Conservation (phyloP, 371 early-diverging fungal genomes). For the Capillidium rhysosporum region DNA sequence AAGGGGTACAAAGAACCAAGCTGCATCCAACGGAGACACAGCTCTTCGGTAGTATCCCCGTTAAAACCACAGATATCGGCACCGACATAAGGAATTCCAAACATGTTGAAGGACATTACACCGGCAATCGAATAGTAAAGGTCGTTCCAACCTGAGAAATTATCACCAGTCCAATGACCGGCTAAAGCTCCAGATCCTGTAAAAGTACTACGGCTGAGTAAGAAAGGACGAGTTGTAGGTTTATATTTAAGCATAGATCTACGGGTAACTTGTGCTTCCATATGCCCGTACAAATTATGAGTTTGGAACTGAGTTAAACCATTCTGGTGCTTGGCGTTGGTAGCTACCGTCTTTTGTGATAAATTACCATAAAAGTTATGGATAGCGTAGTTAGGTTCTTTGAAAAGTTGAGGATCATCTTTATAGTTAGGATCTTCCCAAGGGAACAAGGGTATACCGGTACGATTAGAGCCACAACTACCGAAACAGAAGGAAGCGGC, state of each 20-base stretch:
- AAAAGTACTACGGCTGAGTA: conserved; percentile 45
- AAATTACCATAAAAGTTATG: conserved; percentile 22
- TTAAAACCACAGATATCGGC: conserved; percentile 48
- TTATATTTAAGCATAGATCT: conserved; percentile 16
- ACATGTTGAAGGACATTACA: conserved; percentile 33
- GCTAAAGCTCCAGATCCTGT: conserved; percentile 36
- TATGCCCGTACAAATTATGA: conserved; percentile 45
- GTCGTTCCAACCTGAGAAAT: conserved; percentile 29
- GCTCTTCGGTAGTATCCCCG: conserved; percentile 26
- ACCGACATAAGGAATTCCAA: conserved; percentile 42
- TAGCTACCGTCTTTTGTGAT: conserved; percentile 28
- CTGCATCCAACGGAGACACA: conserved; percentile 45
- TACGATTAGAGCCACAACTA: conserved; percentile 16
- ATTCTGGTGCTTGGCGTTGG: conserved; percentile 29
- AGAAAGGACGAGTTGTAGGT: conserved; percentile 35
- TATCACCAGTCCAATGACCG: conserved; percentile 52
- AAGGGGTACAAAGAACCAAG: conserved; percentile 64
- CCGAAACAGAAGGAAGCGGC: conserved; percentile 35
- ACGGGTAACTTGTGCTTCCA: conserved; percentile 23
- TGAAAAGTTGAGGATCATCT: conserved; percentile 8
- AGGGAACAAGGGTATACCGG: background rate
- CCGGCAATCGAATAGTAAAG: conserved; percentile 28
- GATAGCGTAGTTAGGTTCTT: conserved; percentile 21
- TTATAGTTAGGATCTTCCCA: background rate
- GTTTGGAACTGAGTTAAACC: conserved; percentile 30